Percentiles rank a stretch among this genome's conserved stretches.
Evolutionary conservation across 2,329 filamentous ascomycete species (phyloP).

Genomic region (Nigrospora oryzae): DNA sequence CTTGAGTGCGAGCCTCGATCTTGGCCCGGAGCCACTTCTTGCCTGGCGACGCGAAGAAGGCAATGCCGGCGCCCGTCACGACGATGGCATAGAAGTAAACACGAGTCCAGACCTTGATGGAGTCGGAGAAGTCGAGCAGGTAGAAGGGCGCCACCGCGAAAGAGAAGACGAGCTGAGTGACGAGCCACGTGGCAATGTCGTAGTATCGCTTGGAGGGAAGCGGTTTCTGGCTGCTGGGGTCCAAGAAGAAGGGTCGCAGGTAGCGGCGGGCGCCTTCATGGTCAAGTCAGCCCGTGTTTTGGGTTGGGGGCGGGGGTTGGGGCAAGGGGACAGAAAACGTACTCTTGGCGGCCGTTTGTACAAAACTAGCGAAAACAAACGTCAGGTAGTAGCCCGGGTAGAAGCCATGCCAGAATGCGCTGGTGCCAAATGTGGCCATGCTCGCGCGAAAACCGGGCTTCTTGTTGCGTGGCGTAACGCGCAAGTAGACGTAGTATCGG

Average conservation of each 20-base stretch:
- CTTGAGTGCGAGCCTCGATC: conserved; percentile 48
- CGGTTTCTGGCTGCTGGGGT: conserved; percentile 62
- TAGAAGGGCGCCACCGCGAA: conserved; percentile 83
- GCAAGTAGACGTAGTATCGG: conserved; percentile 88
- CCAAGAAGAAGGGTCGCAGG: conserved; percentile 86
- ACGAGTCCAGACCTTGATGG: conserved; percentile 68
- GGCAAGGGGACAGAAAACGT: conserved; percentile 28
- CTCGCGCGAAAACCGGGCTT: conserved; percentile 95
- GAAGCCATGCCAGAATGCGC: conserved; percentile 96
- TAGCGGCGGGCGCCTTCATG: conserved; percentile 74
- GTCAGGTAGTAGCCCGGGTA: conserved; percentile 92
- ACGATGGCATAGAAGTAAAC: conserved; percentile 84
- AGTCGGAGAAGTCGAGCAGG: conserved; percentile 63
- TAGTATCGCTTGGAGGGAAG: conserved; percentile 75
- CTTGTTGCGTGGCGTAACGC: conserved; percentile 89
- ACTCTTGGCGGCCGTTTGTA: conserved; percentile 95
- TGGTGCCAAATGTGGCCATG: conserved; percentile 87
- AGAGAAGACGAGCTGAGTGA: conserved; percentile 74
- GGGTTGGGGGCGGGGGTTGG: not conserved
- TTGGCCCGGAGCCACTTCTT: conserved; percentile 51
- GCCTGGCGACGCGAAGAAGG: conserved; percentile 72
- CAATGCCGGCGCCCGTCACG: conserved; percentile 55
- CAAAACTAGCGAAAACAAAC: conserved; percentile 81
- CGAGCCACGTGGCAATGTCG: conserved; percentile 66
- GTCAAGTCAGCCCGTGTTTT: not conserved